Conservation (phyloP, 805 yeast species). For the Wickerhamomyces pijperi region DNA sequence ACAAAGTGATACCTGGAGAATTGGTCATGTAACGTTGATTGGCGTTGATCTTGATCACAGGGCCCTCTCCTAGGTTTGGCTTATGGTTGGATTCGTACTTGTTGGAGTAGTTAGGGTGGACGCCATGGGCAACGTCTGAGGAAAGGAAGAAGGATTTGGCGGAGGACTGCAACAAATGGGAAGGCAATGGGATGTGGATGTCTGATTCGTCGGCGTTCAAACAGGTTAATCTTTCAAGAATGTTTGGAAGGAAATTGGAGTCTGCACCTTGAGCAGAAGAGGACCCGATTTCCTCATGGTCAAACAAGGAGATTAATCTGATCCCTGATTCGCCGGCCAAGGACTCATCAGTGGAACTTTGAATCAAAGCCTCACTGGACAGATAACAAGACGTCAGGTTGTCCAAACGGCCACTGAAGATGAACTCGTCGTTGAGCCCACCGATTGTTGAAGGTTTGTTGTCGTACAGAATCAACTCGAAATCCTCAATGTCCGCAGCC, state of each 20-base stretch:
- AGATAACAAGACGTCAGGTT: constrained; percentile 82
- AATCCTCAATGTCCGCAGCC: constrained; percentile 65
- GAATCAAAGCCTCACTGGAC: constrained; percentile 61
- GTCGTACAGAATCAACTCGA: constrained; percentile 79
- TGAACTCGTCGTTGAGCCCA: constrained; percentile 82
- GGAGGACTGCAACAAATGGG: constrained; percentile 41
- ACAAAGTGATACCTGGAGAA: constrained; percentile 73
- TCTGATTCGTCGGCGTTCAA: constrained; percentile 23
- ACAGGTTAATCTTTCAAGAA: constrained; percentile 55
- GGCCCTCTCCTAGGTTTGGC: constrained; percentile 80
- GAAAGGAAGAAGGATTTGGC: constrained; percentile 81
- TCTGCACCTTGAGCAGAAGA: constrained; percentile 94
- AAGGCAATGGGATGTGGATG: constrained; percentile 18
- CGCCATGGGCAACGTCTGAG: constrained; percentile 95
- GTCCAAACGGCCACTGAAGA: constrained; percentile 86
- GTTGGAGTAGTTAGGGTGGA: constrained; percentile 81
- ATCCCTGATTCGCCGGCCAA: constrained; percentile 44
- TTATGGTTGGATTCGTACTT: constrained; percentile 70
- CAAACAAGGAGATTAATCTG: constrained; percentile 73
- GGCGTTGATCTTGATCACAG: constrained; percentile 88
- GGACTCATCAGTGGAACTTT: constrained; percentile 25
- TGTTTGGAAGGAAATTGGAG: constrained; percentile 77
- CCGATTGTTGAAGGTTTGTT: constrained; percentile 77
- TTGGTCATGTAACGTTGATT: constrained; percentile 94
- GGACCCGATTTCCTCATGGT: constrained; percentile 95